Evolutionary conservation across 2,329 filamentous ascomycete genomes (phyloP).

Genomic region (Pseudocercospora cruenta): DNA sequence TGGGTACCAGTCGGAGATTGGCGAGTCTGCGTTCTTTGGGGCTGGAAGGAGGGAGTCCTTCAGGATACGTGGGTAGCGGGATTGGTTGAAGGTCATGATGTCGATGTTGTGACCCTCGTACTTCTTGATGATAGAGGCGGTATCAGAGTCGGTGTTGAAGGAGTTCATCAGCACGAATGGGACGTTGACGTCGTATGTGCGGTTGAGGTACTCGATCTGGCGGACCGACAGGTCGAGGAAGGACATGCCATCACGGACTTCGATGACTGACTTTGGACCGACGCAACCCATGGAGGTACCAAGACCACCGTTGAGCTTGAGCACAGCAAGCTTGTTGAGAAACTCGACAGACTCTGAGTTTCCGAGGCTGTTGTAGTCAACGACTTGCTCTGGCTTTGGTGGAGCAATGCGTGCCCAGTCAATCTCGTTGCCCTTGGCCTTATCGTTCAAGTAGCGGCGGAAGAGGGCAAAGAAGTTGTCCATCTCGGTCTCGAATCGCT

Average conservation of each 20-base stretch:
- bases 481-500: conserved; percentile 99
- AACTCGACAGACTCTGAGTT: conserved; percentile 91
- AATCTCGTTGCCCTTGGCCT: conserved; percentile 94
- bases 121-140: conserved; percentile 99
- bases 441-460: conserved; percentile 97
- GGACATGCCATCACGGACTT: conserved; percentile 99
- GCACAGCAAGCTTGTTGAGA: conserved; percentile 94
- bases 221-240: conserved; percentile 98
- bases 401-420: conserved; percentile 97
- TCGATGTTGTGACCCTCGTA: conserved; percentile 99
- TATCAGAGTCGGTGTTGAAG: conserved; percentile 99
- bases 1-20: conserved; percentile 97
- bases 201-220: conserved; percentile 99
- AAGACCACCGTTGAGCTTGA: conserved; percentile 99
- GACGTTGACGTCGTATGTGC: conserved; percentile 95
- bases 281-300: conserved; percentile 99
- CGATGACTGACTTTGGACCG: conserved; percentile 98
- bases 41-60: conserved; percentile 98
- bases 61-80: conserved; percentile 93
- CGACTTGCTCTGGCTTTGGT: conserved; percentile 89
- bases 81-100: conserved; percentile 99
- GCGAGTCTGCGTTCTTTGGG: conserved; percentile 83
- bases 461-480: conserved; percentile 99
- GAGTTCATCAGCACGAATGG: conserved; percentile 99
- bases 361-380: conserved; percentile 88